Evolutionary conservation across 1,139 yeast species (phyloP).

Genomic region (Scheffersomyces parashehatae): DNA sequence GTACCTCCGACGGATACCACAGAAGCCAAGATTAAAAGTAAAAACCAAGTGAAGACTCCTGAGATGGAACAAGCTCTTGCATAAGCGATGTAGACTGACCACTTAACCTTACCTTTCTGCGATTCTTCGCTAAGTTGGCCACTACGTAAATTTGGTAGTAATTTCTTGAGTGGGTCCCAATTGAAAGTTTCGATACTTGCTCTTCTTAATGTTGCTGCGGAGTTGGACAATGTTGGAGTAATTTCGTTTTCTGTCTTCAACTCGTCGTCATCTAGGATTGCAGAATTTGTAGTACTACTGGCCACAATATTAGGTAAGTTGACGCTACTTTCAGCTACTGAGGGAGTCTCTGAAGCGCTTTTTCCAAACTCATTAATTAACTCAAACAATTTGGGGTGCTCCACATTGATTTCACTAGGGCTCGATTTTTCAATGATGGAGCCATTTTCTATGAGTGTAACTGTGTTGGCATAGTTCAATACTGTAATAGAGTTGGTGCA

Average conservation of each 20-base stretch:
- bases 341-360: background rate
- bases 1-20: slow-evolving; percentile 34
- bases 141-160: slow-evolving; percentile 24
- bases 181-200: slow-evolving; percentile 35
- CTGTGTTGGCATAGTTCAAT: slow-evolving; percentile 30
- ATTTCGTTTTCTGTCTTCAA: background rate
- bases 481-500: slow-evolving; percentile 42
- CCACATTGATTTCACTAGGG: slow-evolving; percentile 10
- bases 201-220: slow-evolving; percentile 12
- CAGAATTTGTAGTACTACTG: too few species aligned
- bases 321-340: background rate
- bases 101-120: slow-evolving; percentile 28
- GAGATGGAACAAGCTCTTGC: slow-evolving; percentile 24
- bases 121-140: slow-evolving; percentile 25
- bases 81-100: slow-evolving; percentile 25
- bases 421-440: slow-evolving; percentile 25
- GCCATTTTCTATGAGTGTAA: slow-evolving; percentile 28
- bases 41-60: slow-evolving; percentile 18
- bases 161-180: slow-evolving; percentile 30
- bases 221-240: background rate
- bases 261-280: background rate
- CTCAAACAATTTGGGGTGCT: slow-evolving; percentile 26
- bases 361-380: slow-evolving; percentile 27
- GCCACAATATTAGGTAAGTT: background rate
- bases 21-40: slow-evolving; percentile 12